Percentiles rank a stretch among this genome's conserved stretches.
Conservation (phyloP, 2,329 filamentous ascomycete genomes). For the Penicillium sp. region DNA sequence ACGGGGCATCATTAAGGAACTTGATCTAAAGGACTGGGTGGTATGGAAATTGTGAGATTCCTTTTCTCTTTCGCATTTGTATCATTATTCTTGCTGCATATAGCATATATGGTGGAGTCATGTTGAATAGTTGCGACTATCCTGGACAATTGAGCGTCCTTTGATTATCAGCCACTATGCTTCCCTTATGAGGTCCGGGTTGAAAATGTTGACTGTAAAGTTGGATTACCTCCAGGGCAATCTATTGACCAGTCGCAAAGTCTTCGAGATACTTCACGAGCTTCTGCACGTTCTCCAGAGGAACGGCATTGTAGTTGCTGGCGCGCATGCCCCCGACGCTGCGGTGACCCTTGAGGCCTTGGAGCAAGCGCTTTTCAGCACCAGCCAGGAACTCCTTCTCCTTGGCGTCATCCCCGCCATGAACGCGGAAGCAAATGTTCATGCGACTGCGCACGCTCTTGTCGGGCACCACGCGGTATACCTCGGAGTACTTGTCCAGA, state of each 20-base stretch:
- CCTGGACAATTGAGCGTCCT: constrained; percentile 8
- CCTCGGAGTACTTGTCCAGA: constrained; percentile 64
- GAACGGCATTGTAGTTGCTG: constrained; percentile 83
- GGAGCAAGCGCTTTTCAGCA: constrained; percentile 61
- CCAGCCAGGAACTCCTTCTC: constrained; percentile 77
- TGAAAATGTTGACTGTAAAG: constrained; percentile 14
- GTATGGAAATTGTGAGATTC: constrained; percentile 52
- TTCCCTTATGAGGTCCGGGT: constrained; percentile 9
- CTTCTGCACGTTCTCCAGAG: constrained; percentile 45
- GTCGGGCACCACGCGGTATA: constrained; percentile 75
- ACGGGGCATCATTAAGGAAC: constrained; percentile 58
- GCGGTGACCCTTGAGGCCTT: constrained; percentile 82
- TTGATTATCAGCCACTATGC: constrained; percentile 8
- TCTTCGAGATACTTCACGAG: constrained; percentile 45
- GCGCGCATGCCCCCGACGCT: constrained; percentile 79
- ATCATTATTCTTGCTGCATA: constrained; percentile 14
- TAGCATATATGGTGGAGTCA: constrained; percentile 15
- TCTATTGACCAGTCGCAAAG: constrained; percentile 42
- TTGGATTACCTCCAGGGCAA: constrained; percentile 5
- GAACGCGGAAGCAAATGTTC: constrained; percentile 89
- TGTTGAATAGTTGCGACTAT: constrained; percentile 20
- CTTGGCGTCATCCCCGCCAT: constrained; percentile 57
- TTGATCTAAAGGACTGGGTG: constrained; percentile 54
- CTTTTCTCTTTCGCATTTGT: constrained; percentile 11
- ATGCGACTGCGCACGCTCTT: constrained; percentile 74